phyloP scores from a whole-genome alignment of 805 yeast genomes.

The Dipodascopsis tothii region DNA sequence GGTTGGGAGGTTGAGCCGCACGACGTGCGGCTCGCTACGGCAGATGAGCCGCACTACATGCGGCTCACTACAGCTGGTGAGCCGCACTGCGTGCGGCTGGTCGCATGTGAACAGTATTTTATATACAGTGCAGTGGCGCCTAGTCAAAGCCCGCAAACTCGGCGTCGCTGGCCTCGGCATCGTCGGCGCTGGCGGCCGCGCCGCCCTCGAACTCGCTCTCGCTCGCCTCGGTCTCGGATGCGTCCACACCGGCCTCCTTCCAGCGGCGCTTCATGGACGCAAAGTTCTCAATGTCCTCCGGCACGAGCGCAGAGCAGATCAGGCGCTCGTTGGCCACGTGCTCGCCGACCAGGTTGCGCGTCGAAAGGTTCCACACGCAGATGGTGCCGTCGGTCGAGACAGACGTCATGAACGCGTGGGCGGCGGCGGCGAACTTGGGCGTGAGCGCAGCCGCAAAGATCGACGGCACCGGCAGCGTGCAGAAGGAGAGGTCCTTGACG shows the following conservation, averaged over 20 bases:
- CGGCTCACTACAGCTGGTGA: too few relatives aligned
- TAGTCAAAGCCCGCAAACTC: background rate
- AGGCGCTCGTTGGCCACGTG: constrained; percentile 86
- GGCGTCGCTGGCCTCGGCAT: background rate
- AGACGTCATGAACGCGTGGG: constrained; percentile 51
- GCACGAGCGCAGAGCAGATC: constrained; percentile 66
- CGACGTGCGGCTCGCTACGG: too few relatives aligned
- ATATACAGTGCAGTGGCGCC: background rate
- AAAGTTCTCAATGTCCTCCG: constrained; percentile 69
- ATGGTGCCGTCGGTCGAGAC: constrained; percentile 90
- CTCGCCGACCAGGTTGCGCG: constrained; percentile 76
- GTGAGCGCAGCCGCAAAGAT: background rate
- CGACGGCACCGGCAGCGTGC: constrained; percentile 10
- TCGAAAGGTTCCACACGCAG: constrained; percentile 74
- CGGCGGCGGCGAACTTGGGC: constrained; percentile 24
- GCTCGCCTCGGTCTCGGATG: constrained; percentile 41
- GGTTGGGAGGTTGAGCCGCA: too few relatives aligned
- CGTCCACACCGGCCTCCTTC: constrained; percentile 70
- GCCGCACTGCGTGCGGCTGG: too few relatives aligned
- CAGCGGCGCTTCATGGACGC: constrained; percentile 63
- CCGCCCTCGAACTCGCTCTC: constrained; percentile 28
- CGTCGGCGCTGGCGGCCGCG: constrained; percentile 1
- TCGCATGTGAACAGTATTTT: too few relatives aligned
- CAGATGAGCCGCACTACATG: too few relatives aligned
- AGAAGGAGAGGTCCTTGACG: constrained; percentile 65